These are phyloP conservation scores for Centaurea solstitialis DNA, from an alignment of 129 eudicot species.

Conservation along the genomic window DNA sequence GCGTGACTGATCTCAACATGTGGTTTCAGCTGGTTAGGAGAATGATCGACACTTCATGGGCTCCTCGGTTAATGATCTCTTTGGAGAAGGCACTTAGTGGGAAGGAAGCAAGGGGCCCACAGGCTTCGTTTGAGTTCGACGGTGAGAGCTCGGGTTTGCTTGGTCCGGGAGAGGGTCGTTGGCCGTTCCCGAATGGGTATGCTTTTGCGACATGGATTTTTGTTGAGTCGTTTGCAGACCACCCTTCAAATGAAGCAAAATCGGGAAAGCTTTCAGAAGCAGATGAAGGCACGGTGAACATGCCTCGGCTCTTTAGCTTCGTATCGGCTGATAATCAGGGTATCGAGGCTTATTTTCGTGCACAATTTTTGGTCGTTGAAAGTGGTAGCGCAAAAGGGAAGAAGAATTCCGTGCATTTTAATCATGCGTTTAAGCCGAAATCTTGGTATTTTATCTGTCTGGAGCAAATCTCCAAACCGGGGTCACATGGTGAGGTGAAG, in stretches of 20 bases:
- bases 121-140: constrained; percentile 87
- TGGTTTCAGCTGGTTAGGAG: constrained; percentile 68
- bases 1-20: constrained; percentile 62
- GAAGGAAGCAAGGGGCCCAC: constrained; percentile 83
- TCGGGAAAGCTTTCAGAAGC: constrained; percentile 70
- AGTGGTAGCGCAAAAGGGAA: constrained; percentile 81
- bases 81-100: constrained; percentile 84
- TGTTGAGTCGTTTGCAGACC: constrained; percentile 82
- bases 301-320: constrained; percentile 81
- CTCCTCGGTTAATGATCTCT: constrained; percentile 63
- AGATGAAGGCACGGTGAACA: constrained; percentile 72
- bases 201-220: constrained; percentile 94
- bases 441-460: constrained; percentile 89
- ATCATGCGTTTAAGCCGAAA: constrained; percentile 82
- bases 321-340: constrained; percentile 75
- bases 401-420: constrained; percentile 73
- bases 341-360: constrained; percentile 89
- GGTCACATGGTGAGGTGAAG: constrained; percentile 65
- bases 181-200: constrained; percentile 90
- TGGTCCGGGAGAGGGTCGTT: constrained; percentile 94
- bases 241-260: no score
- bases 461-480: constrained; percentile 72
- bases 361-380: constrained; percentile 85
- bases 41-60: constrained; percentile 67
- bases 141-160: constrained; percentile 94